phyloP scores from a whole-genome alignment of 805 yeast genomes.

The Yarrowia alimentaria region DNA sequence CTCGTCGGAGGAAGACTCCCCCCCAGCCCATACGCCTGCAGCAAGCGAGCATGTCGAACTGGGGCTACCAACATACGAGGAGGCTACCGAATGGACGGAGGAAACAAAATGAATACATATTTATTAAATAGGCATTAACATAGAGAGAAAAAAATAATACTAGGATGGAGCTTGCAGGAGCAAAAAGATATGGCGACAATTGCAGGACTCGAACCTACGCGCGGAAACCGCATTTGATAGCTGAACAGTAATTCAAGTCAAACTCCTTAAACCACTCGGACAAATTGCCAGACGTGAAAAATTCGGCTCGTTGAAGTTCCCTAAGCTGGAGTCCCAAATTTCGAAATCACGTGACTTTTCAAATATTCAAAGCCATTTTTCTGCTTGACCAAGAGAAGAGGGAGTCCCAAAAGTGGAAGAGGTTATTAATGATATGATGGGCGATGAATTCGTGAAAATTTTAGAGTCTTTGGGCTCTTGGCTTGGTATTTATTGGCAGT shows the following conservation, averaged over 20 bases:
- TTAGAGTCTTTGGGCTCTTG: too few species aligned
- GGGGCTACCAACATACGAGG: constrained; percentile 19
- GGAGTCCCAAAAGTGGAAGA: too few species aligned
- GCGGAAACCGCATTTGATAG: constrained; percentile 28
- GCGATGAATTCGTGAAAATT: too few species aligned
- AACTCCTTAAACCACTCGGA: constrained; percentile 28
- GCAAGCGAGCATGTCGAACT: too few species aligned
- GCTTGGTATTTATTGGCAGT: too few species aligned
- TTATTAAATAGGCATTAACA: too few species aligned
- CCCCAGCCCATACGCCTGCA: constrained; percentile 11
- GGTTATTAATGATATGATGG: too few species aligned
- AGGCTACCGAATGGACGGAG: constrained; percentile 18
- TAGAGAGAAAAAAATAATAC: background rate
- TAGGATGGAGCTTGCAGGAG: background rate
- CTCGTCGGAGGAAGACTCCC: background rate
- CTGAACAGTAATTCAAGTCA: constrained; percentile 26
- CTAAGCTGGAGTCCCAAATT: too few species aligned
- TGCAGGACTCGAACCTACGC: constrained; percentile 28
- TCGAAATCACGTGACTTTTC: background rate
- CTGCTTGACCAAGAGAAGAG: too few species aligned
- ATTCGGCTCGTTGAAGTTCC: too few species aligned
- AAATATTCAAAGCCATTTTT: too few species aligned
- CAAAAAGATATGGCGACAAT: constrained; percentile 20
- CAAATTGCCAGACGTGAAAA: background rate
- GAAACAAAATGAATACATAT: constrained; percentile 18